Percentiles rank a stretch among this genome's conserved stretches.
phyloP scores from a whole-genome alignment of 2,329 filamentous ascomycete species.

The Alternaria sp. region DNA sequence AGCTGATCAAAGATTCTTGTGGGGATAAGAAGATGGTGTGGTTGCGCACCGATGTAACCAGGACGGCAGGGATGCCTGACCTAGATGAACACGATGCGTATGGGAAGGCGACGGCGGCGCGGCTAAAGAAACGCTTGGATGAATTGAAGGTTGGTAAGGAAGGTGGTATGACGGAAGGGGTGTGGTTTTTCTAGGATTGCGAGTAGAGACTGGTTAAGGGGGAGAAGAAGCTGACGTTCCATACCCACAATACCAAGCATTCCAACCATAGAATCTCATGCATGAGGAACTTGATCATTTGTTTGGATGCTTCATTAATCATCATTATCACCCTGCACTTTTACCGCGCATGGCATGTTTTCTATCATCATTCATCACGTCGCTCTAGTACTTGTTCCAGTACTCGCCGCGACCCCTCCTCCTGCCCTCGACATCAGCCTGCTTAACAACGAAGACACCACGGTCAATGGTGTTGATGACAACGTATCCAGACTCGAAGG shows the following conservation, averaged over 20 bases:
- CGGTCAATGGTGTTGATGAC: slow-evolving; percentile 61
- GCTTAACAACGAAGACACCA: slow-evolving; percentile 50
- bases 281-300: neutral
- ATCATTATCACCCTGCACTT: neutral
- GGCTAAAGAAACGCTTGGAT: slow-evolving; percentile 19
- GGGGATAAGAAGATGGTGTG: slow-evolving; percentile 17
- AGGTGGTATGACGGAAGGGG: slow-evolving; percentile 8
- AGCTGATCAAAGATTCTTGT: slow-evolving; percentile 8
- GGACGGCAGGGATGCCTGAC: slow-evolving; percentile 7
- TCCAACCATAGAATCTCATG: too few relatives aligned
- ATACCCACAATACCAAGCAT: too few relatives aligned
- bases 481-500: slow-evolving; percentile 55
- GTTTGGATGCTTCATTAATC: neutral
- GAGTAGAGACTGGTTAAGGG: neutral
- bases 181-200: slow-evolving; percentile 10
- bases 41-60: slow-evolving; percentile 17
- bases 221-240: too few relatives aligned
- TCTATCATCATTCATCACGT: neutral
- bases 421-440: slow-evolving; percentile 27
- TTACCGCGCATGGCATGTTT: neutral
- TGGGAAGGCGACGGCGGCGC: slow-evolving; percentile 12
- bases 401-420: slow-evolving; percentile 41
- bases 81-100: slow-evolving; percentile 16
- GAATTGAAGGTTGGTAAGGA: slow-evolving; percentile 16
- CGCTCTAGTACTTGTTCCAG: slow-evolving; percentile 26